phyloP scores from a whole-genome alignment of 768 basidiomycete genomes.

The Gymnopilus junonius region DNA sequence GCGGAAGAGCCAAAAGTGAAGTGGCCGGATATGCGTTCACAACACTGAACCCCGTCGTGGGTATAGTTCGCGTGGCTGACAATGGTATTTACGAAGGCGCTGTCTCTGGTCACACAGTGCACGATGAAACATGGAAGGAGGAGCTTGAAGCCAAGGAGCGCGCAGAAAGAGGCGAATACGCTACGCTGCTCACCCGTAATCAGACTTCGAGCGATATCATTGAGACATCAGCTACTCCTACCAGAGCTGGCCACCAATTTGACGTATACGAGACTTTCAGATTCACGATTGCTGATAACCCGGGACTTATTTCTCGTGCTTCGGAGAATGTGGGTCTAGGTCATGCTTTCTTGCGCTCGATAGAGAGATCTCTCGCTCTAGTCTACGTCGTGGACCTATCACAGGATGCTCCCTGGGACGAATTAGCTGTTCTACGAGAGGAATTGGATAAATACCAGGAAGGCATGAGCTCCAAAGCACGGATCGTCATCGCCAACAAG shows the following conservation, averaged over 20 bases:
- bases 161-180: slow-evolving; percentile 56
- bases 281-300: slow-evolving; percentile 97
- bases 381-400: slow-evolving; percentile 93
- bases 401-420: slow-evolving; percentile 73
- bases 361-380: slow-evolving; percentile 89
- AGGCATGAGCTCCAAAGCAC: slow-evolving; percentile 76
- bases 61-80: slow-evolving; percentile 82
- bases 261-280: slow-evolving; percentile 76
- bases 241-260: slow-evolving; percentile 50
- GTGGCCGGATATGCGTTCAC: slow-evolving; percentile 95
- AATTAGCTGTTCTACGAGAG: slow-evolving; percentile 70
- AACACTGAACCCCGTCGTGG: slow-evolving; percentile 92
- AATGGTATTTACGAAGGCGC: slow-evolving; percentile 78
- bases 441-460: slow-evolving; percentile 85
- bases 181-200: slow-evolving; percentile 55
- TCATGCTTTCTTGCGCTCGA: slow-evolving; percentile 90
- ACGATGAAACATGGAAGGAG: slow-evolving; percentile 73
- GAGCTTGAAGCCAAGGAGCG: slow-evolving; percentile 46
- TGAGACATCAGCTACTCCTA: slow-evolving; percentile 18
- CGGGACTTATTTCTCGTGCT: slow-evolving; percentile 85
- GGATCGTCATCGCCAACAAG: slow-evolving; percentile 93
- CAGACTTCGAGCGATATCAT: slow-evolving; percentile 32
- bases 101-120: slow-evolving; percentile 49
- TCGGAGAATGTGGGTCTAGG: slow-evolving; percentile 93
- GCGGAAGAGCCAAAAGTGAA: slow-evolving; percentile 79